Conservation (phyloP, 768 basidiomycete species). For the Serpula lacrymans region DNA sequence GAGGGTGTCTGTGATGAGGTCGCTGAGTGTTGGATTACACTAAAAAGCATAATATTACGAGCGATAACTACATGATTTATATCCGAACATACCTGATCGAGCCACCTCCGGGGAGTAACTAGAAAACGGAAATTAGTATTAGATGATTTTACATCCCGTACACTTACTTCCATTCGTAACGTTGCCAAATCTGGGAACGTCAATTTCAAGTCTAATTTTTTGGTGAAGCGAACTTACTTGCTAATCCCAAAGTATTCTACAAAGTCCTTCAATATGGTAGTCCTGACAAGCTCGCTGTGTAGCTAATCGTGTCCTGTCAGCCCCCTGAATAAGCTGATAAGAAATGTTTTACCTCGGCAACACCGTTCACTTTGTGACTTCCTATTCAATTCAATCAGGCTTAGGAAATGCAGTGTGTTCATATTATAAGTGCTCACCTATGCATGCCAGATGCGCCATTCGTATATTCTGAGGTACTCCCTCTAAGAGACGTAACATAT, state of each 20-base stretch:
- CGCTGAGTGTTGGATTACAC: constrained; percentile 88
- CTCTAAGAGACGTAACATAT: constrained; percentile 44
- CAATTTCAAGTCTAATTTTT: too few species aligned
- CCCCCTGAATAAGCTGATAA: background rate
- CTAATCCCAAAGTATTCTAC: constrained; percentile 88
- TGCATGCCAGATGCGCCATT: constrained; percentile 90
- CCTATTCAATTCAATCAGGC: constrained; percentile 32
- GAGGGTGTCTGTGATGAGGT: constrained; percentile 81
- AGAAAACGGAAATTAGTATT: background rate
- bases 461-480: constrained; percentile 81
- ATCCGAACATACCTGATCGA: constrained; percentile 57
- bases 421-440: too few species aligned
- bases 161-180: constrained; percentile 89
- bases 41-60: constrained; percentile 14
- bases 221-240: constrained; percentile 47
- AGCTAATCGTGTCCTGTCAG: constrained; percentile 35
- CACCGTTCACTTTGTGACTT: constrained; percentile 89
- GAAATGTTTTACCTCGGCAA: constrained; percentile 65
- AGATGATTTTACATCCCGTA: background rate
- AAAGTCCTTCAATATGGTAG: constrained; percentile 86
- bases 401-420: constrained; percentile 4
- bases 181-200: constrained; percentile 60
- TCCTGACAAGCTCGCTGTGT: constrained; percentile 84
- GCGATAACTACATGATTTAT: constrained; percentile 6
- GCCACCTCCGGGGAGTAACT: constrained; percentile 93